Evolutionary conservation across 768 basidiomycete genomes (phyloP), one percentile per base, ranked within the genome.

Genomic region (Leccinum barrowsii): DNA sequence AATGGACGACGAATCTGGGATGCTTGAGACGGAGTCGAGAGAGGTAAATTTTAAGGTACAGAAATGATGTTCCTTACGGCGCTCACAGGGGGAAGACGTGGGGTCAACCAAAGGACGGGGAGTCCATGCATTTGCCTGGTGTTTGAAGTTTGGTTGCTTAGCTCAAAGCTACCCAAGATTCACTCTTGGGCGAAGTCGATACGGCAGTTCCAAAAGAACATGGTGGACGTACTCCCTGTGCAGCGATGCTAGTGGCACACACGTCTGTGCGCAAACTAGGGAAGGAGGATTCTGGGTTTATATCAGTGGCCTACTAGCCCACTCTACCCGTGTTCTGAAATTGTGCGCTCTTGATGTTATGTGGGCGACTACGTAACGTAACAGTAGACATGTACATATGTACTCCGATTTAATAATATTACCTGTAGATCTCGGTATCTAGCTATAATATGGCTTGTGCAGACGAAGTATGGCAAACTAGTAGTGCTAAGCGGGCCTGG

Each of bases 61-160:
- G 40, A 30, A 47, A 62, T 62, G 59, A 17, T 10, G 4, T 34
- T 50, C 11, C 54, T 57, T 50, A 30, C 60, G 24, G 40, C 59
- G 7, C 60, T 62, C 11, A 40, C 52, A n/a, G 24, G 59, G 26
- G 35, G 1, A 8, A 8, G 35, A 44, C 26, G n/a, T 54, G 52
- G 49, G 37, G 32, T 35, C 48, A 30, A 28, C 8, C 37, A 2
- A 26, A 21, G 19, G 53, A 24, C 1, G 15, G 59, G 54, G 47
- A 44, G 58, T 47, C 32, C 28, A 32, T 48, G 44, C 7, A 44
- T 53, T 24, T 37, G n/a, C 26, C 40, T 21, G 57, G 21, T 22
- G 34, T 8, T 17, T 37, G 15, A 46, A 11, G 30, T 26, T 28
- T 15, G 24, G 17, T 21, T 49, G 12, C 26, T 32, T 35, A 32